A percentile compares a stretch with the other conserved stretches of the same genome.
Evolutionary conservation across 2,329 filamentous ascomycete species (phyloP).

Genomic region (Xylaria sp.): DNA sequence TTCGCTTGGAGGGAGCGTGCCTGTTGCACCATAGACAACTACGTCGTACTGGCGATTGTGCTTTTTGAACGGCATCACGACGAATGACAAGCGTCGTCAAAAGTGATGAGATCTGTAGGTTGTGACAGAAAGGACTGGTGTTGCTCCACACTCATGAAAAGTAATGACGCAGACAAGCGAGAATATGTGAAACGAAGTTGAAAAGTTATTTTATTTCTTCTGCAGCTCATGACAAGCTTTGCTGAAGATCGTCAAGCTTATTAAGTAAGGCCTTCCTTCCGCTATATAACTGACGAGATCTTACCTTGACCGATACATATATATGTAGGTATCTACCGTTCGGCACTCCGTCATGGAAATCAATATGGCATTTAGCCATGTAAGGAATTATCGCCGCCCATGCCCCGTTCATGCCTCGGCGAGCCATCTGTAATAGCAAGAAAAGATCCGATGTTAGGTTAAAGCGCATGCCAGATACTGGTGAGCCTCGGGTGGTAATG

Average conservation of each 20-base stretch:
- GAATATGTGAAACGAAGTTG: background rate
- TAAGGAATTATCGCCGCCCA: constrained; percentile 46
- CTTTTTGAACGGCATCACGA: constrained; percentile 58
- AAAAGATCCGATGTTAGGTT: constrained; percentile 43
- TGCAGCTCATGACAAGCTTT: background rate
- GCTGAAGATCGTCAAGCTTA: background rate
- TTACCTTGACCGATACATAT: constrained; percentile 15
- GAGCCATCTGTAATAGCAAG: constrained; percentile 40
- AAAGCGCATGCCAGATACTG: constrained; percentile 40
- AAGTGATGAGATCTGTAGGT: background rate
- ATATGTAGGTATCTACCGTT: constrained; percentile 19
- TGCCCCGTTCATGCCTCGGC: constrained; percentile 48
- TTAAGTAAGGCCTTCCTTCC: background rate
- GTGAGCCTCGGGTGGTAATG: constrained; percentile 38
- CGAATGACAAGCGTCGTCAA: background rate
- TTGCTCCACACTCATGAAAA: background rate
- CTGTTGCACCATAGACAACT: constrained; percentile 67
- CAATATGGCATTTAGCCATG: constrained; percentile 37
- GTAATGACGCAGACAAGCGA: constrained; percentile 16
- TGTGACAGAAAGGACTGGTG: background rate
- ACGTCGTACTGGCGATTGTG: constrained; percentile 67
- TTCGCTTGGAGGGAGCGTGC: constrained; percentile 48
- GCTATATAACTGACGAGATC: constrained; percentile 3
- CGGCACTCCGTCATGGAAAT: constrained; percentile 20
- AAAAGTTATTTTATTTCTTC: constrained; percentile 13